Base-by-base conservation (phyloP, 2,329 filamentous ascomycete genomes). In the Aureobasidium mangrovei region DNA sequence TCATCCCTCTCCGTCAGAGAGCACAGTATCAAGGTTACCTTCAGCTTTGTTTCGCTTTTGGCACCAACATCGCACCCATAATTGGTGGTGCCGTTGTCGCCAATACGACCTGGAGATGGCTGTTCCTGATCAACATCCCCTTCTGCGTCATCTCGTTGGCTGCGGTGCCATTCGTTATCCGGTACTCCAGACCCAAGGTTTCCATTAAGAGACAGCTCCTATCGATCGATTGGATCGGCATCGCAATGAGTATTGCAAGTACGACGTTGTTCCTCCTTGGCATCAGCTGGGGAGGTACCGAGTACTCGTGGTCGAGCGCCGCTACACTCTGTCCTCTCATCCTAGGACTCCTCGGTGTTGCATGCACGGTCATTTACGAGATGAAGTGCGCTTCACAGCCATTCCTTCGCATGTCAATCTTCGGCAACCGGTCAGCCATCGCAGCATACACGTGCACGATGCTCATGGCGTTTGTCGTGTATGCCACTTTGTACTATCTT, bases 401-500 rank as follows among this genome's bases (percentile, higher is more conserved):
- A 5, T 72, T 73, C 68, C 62, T 72, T n/a, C 70, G 70, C 3
- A 57, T 45, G 7, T 40, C 36, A 5, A 24, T 53, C 24, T 40
- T 53, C n/a, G 12, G 24, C 24, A 44, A 43, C 26, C 29, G 49
- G 2, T 42, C 49, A 4, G 49, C 49, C 5, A 40, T 40, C 24
- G 28, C 38, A 6, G 36, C 35, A 7, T 51, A 51, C 8, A 7
- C 33, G 4, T 38, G 47, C 28, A 51, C 47, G 2, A 24, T 42
- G 5, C 40, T 53, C 6, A 74, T 79, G 60, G 71, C 71, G 9
- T 75, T 76, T 59, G 74, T 69, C 32, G 85, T 85, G 66, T 83
- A 86, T 36, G 79, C 77, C 0, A 75, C 75, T 1, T 78, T 81
- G 45, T 90, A 86, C 67, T 90, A 86, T 62, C 72, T 89, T 32